phyloP scores from a whole-genome alignment of 2,329 filamentous ascomycete species.

The Sphaerulina vaccinii region DNA sequence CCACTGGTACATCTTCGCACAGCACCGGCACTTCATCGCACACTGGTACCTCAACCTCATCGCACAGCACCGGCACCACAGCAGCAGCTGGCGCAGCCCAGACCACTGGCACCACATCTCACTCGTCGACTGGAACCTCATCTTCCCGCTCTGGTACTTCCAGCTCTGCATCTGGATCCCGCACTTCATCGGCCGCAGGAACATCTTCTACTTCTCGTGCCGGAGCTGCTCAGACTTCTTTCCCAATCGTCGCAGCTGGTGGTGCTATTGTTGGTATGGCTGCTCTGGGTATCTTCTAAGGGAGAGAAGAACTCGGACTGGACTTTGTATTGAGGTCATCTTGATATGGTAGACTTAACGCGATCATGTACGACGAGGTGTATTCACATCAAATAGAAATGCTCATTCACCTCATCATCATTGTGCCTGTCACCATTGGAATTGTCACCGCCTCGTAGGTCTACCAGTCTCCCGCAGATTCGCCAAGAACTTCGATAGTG shows the following conservation, averaged over 20 bases:
- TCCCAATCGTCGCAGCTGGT: conserved; percentile 2
- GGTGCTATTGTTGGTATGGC: conserved; percentile 8
- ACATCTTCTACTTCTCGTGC: neutral
- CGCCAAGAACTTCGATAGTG: conserved; percentile 10
- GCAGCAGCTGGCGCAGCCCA: neutral
- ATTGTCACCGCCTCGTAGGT: conserved; percentile 2
- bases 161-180: neutral
- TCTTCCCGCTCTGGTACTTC: neutral
- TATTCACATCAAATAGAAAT: too few species aligned
- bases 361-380: too few species aligned
- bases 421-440: too few species aligned
- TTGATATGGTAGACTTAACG: too few species aligned
- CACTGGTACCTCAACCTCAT: neutral
- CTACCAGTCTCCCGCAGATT: conserved; percentile 7
- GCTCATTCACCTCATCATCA: too few species aligned
- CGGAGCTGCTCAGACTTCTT: conserved; percentile 1
- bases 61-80: neutral
- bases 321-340: too few species aligned
- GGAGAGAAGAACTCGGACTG: neutral
- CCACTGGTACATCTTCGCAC: neutral
- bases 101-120: too few species aligned
- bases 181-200: neutral
- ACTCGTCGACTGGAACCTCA: too few species aligned
- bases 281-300: conserved; percentile 5
- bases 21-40: neutral